Evolutionary conservation across 75 land plant genomes (phyloP), one percentile per base, ranked within the genome.

Genomic region (Sequoia sempervirens): DNA sequence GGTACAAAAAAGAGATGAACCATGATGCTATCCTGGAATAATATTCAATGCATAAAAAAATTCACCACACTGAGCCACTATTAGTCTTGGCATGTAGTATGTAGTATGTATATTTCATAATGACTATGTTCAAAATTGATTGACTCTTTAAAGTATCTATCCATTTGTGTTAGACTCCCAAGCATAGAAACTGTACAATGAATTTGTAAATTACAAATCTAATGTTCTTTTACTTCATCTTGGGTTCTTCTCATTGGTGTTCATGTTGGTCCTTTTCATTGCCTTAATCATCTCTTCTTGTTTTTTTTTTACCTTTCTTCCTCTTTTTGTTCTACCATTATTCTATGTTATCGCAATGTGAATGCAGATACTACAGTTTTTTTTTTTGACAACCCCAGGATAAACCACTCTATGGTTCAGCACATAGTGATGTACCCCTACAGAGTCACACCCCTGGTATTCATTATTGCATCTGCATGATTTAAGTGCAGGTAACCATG

Each of bases 21-120:
- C n/a, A 40, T 78, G n/a, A 45, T 78, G 45, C 80, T 45, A 14
- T 78, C 32, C 9, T 78, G 32, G 80, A 78, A 78, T 75, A 40
- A 18, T 37, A 75, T 20, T 45, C 50, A 78, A 78, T 78, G 52
- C 50, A 78, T 30, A 18, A 40, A 6, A 75, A 8, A 26, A 45
- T 45, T n/a, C 36, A 70, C 36, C 14, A 23, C 13, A 70, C 37
- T 11, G 73, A 32, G 12, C 36, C 37, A 70, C 12, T 70, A 30
- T 11, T 70, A 30, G 36, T 70, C 73, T 70, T 70, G 36, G 73
- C 73, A 30, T 32, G 4, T 70, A 32, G 73, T 32, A 70, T 70
- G 36, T 70, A 32, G 37, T 70, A 13, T 70, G 68, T 14, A 70
- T 70, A 70, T 70, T 70, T 32, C 73, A 70, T 32, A 70, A 32